Conservation (phyloP, 352 stramenopile species). For the Phytophthora hibernalis region DNA sequence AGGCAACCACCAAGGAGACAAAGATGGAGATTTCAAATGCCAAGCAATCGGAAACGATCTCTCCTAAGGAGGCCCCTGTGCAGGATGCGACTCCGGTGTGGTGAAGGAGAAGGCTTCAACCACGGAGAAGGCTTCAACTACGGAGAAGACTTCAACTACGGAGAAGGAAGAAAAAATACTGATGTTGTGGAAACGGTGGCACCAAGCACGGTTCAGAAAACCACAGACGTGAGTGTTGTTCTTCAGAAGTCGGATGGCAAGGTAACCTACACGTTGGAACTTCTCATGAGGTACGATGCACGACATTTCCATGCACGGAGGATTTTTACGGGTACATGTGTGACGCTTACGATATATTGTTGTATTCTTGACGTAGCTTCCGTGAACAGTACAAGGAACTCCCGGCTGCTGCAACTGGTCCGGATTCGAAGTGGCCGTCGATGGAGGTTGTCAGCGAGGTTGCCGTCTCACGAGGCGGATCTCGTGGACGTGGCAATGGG, state of each 20-base stretch:
- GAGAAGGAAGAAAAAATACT: slow-evolving; percentile 26
- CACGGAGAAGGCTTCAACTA: slow-evolving; percentile 17
- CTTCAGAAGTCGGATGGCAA: slow-evolving; percentile 51
- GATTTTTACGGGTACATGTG: neutral
- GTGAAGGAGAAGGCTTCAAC: slow-evolving; percentile 27
- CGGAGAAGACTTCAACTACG: slow-evolving; percentile 23
- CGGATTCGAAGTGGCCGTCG: slow-evolving; percentile 65
- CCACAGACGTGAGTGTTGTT: slow-evolving; percentile 44
- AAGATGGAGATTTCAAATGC: slow-evolving; percentile 7
- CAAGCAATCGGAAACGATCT: slow-evolving; percentile 29
- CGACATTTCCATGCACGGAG: neutral
- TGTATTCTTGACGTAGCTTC: slow-evolving; percentile 43
- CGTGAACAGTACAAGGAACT: slow-evolving; percentile 66
- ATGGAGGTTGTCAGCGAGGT: slow-evolving; percentile 78
- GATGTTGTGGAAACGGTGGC: slow-evolving; percentile 15
- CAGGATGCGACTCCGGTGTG: too few species aligned
- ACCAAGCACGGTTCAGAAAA: slow-evolving; percentile 29
- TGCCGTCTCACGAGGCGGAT: slow-evolving; percentile 48
- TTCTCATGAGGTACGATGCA: slow-evolving; percentile 57
- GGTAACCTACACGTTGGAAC: slow-evolving; percentile 61
- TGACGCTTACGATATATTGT: neutral
- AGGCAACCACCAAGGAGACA: slow-evolving; percentile 19
- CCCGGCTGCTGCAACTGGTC: slow-evolving; percentile 40
- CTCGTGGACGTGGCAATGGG: slow-evolving; percentile 50
- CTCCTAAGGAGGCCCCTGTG: too few species aligned